These are phyloP conservation scores for Candida dajiaensis DNA, from an alignment of 805 yeast species.

Conservation along the genomic window DNA sequence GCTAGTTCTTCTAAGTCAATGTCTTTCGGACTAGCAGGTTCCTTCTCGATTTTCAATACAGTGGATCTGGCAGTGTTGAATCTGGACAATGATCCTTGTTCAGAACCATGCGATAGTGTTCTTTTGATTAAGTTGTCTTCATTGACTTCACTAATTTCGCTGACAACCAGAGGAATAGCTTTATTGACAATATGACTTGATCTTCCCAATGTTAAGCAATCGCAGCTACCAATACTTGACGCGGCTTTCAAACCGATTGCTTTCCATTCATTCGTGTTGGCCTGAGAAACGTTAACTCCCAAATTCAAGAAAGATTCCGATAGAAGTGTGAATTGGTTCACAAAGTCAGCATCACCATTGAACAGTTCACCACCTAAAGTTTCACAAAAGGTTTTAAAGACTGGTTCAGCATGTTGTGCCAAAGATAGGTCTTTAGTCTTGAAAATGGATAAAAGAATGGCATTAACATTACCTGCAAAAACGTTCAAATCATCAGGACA, in stretches of 20 bases:
- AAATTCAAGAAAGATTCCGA: conserved; percentile 22
- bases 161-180: conserved; percentile 15
- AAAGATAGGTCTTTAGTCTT: conserved; percentile 55
- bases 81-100: conserved; percentile 4
- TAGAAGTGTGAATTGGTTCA: conserved; percentile 38
- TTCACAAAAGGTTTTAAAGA: conserved; percentile 42
- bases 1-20: conserved; percentile 27
- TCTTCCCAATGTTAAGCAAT: conserved; percentile 13
- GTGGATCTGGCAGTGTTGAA: conserved; percentile 14
- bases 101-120: conserved; percentile 16
- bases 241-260: conserved; percentile 42
- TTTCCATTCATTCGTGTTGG: conserved; percentile 31
- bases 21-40: conserved; percentile 9
- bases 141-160: conserved; percentile 18
- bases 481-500: conserved; percentile 83
- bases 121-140: conserved; percentile 20
- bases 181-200: conserved; percentile 10
- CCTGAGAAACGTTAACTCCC: conserved; percentile 13
- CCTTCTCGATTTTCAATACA: conserved; percentile 2
- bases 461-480: conserved; percentile 64
- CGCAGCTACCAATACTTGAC: conserved; percentile 28
- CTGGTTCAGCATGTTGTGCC: conserved; percentile 44
- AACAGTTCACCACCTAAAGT: conserved; percentile 58
- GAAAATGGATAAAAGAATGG: conserved; percentile 49
- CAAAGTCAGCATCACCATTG: conserved; percentile 57